phyloP scores from a whole-genome alignment of 1,284 basidiomycete species.

The Cutaneotrichosporon daszewskae region DNA sequence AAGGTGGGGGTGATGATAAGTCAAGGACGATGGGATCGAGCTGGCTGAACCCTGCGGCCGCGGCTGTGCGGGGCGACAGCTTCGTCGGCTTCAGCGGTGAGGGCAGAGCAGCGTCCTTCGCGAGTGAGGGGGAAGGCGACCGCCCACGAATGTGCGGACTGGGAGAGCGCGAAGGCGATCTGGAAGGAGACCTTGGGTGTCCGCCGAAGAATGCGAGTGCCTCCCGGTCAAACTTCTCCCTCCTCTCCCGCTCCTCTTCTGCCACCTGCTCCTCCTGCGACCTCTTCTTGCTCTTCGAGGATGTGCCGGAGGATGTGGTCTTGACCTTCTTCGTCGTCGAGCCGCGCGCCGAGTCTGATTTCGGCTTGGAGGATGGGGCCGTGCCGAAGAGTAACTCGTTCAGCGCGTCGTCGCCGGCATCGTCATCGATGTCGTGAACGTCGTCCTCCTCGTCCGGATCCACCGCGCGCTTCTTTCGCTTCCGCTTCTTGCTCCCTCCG shows the following conservation, averaged over 20 bases:
- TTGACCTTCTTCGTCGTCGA: conserved; percentile 6
- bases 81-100: background rate
- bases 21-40: too few species aligned
- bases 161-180: background rate
- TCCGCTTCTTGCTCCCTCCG: conserved; percentile 13
- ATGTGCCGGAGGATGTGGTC: background rate
- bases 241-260: conserved; percentile 1
- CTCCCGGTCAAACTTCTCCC: conserved; percentile 12
- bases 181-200: background rate
- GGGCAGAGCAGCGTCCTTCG: background rate
- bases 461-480: conserved; percentile 12
- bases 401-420: conserved; percentile 10
- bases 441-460: background rate
- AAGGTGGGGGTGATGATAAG: background rate
- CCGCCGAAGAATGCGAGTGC: conserved; percentile 37
- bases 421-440: conserved; percentile 11
- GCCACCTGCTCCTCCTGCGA: conserved; percentile 1
- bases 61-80: conserved; percentile 32
- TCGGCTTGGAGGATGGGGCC: background rate
- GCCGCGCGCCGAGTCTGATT: background rate
- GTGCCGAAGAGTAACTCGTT: background rate
- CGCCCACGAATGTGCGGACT: background rate
- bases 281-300: too few species aligned
- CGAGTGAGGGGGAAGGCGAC: conserved; percentile 2
- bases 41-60: conserved; percentile 41